Base-by-base conservation (phyloP, 176 grass and related monocot genomes). In the Phoenix dactylifera region DNA sequence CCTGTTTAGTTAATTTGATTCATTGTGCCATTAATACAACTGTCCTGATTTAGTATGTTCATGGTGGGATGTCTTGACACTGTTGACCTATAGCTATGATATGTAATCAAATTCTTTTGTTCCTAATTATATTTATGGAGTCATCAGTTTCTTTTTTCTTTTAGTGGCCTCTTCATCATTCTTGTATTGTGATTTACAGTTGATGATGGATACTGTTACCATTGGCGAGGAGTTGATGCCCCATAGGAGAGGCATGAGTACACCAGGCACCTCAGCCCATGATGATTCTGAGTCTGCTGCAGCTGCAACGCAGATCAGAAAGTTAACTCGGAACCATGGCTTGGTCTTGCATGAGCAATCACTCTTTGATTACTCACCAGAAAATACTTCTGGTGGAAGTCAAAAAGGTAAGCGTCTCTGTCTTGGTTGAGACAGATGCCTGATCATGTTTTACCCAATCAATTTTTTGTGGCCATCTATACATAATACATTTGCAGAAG, bases 151-250 rank as follows among this genome's bases (percentile, higher is more conserved):
- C 22, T 26, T 3, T 51, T 18, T 30, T 32, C 9, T 72, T 62
- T 22, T 55, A 59, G 57, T 68, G 49, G 49, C 5, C 26, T 1
- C 1, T 18, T 10, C 26, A 4, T 14, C 15, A 3, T 28, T 55
- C 5, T 15, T 7, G 25, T 49, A 39, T 28, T 50, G n/a, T 58
- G 10, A 39, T n/a, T 61, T 60, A 61, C 56, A 91, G 87, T 54
- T 91, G 59, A 97, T 91, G 92, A 80, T 79, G 52, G 73, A 85
- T 14, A 70, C 62, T 4, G 63, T 85, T 0, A 16, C 4, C 0
- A 72, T 76, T 23, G 81, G 83, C 4, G 76, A 80, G 67, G 87
- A 97, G 68, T 51, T 91, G 16, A 83, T 97, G 77, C 77, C 80
- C 5, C 77, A 90, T 57, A 82, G 91, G 57, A 82, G 22, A 5